These are phyloP conservation scores for Gaertneriomyces semiglobifer DNA, from an alignment of 192 early-diverging fungal species.

Conservation along the genomic window DNA sequence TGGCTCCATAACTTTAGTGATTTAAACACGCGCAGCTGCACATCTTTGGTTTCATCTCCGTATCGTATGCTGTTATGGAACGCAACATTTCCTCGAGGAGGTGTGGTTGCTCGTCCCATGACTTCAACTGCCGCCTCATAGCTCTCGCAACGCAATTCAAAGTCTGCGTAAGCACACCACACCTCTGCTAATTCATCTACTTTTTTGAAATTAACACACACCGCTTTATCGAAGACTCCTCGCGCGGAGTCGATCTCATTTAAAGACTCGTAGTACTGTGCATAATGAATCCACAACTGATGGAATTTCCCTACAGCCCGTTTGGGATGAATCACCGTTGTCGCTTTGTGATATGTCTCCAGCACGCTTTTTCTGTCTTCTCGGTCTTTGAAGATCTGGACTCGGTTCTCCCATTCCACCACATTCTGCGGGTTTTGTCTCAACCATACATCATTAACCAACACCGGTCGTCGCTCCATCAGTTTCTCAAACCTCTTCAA, in stretches of 20 bases:
- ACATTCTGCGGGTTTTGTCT: constrained; percentile 89
- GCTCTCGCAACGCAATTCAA: constrained; percentile 61
- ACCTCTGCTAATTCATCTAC: constrained; percentile 84
- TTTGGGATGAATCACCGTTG: constrained; percentile 71
- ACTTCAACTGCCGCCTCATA: constrained; percentile 74
- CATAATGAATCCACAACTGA: constrained; percentile 82
- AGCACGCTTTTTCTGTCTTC: constrained; percentile 52
- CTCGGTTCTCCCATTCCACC: constrained; percentile 87
- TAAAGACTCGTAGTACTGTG: constrained; percentile 67
- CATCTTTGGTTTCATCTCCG: constrained; percentile 74
- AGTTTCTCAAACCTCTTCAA: constrained; percentile 84
- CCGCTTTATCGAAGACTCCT: constrained; percentile 77
- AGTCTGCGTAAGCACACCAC: constrained; percentile 89
- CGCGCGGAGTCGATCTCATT: constrained; percentile 65
- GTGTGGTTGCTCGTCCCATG: constrained; percentile 76
- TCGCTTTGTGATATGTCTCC: constrained; percentile 71
- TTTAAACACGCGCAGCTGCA: constrained; percentile 81
- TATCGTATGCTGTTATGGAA: constrained; percentile 53
- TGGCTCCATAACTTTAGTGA: constrained; percentile 86
- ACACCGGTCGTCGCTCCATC: constrained; percentile 86
- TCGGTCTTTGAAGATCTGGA: constrained; percentile 59
- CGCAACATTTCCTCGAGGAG: constrained; percentile 46
- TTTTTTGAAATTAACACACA: constrained; percentile 71
- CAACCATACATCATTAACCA: constrained; percentile 90
- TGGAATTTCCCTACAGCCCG: constrained; percentile 74